Evolutionary conservation across 2,329 filamentous ascomycete genomes (phyloP).

Genomic region (Aspergillus sp.): DNA sequence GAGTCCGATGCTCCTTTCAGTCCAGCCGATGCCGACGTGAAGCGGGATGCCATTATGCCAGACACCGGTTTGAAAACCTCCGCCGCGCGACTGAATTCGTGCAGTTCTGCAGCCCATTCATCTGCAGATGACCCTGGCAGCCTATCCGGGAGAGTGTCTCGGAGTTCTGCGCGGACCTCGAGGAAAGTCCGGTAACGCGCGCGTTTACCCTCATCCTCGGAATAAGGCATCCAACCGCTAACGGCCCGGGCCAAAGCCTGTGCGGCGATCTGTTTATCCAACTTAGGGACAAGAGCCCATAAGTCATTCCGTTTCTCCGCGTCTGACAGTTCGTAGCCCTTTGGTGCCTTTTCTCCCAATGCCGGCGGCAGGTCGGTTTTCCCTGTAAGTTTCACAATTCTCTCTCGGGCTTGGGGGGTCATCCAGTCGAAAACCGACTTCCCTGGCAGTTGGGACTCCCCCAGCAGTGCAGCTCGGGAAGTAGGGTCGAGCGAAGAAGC

Average conservation of each 20-base stretch:
- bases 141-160: conserved; percentile 49
- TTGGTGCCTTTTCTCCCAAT: conserved; percentile 60
- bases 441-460: conserved; percentile 70
- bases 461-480: conserved; percentile 67
- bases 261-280: conserved; percentile 58
- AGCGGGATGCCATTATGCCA: conserved; percentile 85
- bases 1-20: conserved; percentile 32
- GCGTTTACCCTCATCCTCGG: conserved; percentile 69
- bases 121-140: conserved; percentile 47
- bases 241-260: conserved; percentile 59
- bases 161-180: conserved; percentile 61
- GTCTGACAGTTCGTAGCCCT: conserved; percentile 54
- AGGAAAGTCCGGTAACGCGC: conserved; percentile 74
- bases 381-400: conserved; percentile 66
- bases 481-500: conserved; percentile 65
- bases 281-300: conserved; percentile 50
- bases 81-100: conserved; percentile 65
- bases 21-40: conserved; percentile 54
- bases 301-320: conserved; percentile 53
- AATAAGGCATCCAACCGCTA: conserved; percentile 70
- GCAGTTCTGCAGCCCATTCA: conserved; percentile 71
- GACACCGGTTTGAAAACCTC: conserved; percentile 85
- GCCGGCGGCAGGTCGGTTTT: conserved; percentile 68
- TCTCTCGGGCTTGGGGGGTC: conserved; percentile 64
- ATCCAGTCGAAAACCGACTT: conserved; percentile 97